Evolutionary conservation across 306 rosid species (phyloP).

Genomic region (Fragaria vesca): DNA sequence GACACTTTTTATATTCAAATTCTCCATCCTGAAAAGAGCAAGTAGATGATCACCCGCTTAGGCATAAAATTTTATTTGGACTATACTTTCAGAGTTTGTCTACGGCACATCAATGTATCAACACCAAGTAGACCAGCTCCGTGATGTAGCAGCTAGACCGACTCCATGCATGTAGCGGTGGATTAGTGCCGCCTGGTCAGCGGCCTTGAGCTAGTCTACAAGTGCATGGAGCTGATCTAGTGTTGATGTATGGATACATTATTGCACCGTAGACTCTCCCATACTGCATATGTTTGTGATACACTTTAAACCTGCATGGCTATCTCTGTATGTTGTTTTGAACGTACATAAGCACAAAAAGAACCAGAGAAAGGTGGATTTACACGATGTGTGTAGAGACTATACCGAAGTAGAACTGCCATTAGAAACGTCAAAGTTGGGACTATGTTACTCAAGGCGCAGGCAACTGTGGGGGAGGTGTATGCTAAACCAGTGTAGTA

Average conservation of each 20-base stretch:
- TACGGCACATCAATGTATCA: background rate
- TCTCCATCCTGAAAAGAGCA: slow-evolving; percentile 35
- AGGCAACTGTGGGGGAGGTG: slow-evolving; percentile 34
- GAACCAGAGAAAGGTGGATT: background rate
- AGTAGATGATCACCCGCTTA: background rate
- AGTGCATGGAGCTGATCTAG: background rate
- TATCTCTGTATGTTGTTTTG: background rate
- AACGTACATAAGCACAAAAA: background rate
- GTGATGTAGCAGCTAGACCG: background rate
- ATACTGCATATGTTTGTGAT: background rate
- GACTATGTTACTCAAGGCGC: slow-evolving; percentile 36
- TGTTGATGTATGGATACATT: background rate
- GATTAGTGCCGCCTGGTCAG: background rate
- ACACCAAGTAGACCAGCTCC: background rate
- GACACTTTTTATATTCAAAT: slow-evolving; percentile 29
- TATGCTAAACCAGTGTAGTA: slow-evolving; percentile 32
- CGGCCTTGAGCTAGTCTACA: background rate
- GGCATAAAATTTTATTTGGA: background rate
- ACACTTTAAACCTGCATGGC: background rate
- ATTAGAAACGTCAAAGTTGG: slow-evolving; percentile 36
- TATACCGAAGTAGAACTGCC: slow-evolving; percentile 33
- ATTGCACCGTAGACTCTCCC: background rate
- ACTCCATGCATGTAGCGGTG: background rate
- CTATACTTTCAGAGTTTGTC: background rate
- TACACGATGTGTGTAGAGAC: background rate